A percentile compares a stretch with the other conserved stretches of the same genome.
Conservation (phyloP, 352 stramenopile genomes). For the Globisporangium megalacanthum region DNA sequence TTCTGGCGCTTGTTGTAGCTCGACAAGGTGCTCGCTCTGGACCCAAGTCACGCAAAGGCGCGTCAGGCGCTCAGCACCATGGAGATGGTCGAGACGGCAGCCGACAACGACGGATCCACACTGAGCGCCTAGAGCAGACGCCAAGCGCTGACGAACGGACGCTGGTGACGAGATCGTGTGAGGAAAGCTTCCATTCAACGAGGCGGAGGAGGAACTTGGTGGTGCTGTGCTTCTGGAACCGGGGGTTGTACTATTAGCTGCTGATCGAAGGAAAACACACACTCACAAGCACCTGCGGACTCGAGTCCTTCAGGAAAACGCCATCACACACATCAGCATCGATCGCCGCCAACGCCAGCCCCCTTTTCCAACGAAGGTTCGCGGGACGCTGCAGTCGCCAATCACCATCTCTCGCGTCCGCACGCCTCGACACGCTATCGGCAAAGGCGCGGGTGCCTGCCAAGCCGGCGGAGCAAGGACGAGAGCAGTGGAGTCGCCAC, state of each 20-base stretch:
- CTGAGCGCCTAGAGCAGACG: too few relatives aligned
- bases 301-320: slow-evolving; percentile 11
- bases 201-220: slow-evolving; percentile 2
- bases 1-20: slow-evolving; percentile 15
- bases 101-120: neutral
- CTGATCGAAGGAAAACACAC: slow-evolving; percentile 7
- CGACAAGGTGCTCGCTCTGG: slow-evolving; percentile 26
- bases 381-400: neutral
- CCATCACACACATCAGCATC: slow-evolving; percentile 10
- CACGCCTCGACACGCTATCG: neutral
- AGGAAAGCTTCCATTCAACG: slow-evolving; percentile 1
- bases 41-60: slow-evolving; percentile 32
- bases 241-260: slow-evolving; percentile 4
- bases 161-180: neutral
- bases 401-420: neutral
- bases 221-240: slow-evolving; percentile 5
- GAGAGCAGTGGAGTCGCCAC: neutral
- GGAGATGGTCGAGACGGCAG: neutral
- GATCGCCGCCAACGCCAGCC: slow-evolving; percentile 9
- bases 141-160: too few relatives aligned
- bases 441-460: neutral
- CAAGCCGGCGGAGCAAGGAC: neutral
- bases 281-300: slow-evolving; percentile 11
- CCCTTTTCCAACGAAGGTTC: slow-evolving; percentile 18
- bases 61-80: slow-evolving; percentile 23